Base-by-base conservation (phyloP, 805 yeast species). In the Starmerella scarabaei region DNA sequence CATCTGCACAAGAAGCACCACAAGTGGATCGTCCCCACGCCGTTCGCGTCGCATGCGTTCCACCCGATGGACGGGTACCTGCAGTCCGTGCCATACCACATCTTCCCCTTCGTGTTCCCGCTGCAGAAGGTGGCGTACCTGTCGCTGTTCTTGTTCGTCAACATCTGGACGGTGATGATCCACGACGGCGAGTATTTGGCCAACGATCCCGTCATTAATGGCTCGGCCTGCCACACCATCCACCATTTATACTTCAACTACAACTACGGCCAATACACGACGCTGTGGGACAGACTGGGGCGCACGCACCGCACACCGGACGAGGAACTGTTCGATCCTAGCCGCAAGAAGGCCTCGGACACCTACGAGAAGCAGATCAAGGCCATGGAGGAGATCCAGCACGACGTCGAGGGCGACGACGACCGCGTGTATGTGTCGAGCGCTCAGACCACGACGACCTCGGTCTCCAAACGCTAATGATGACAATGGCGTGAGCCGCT, bases 21-120 rank as follows among this genome's bases (percentile, higher is more conserved):
- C 71, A 91, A 91, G 65, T 91, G 98, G 98, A 75, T 91, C 52
- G 95, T 91, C 30, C 88, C 97, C 46, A 88, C 98, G 8, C 98
- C 98, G 33, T 91, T 80, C 64, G 98, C 98, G 0, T 83, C 94
- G 7, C 96, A 86, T 57, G 96, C 97, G 20, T 91, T 91, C 84
- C 94, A 91, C 62, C 97, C 98, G 12, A 80, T 91, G 38, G 98
- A 91, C 54, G 98, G 98, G 30, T 91, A 81, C 66, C 66, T 74
- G 44, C 98, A 91, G 67, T 80, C 93, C 28, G 58, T 91, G 49
- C 95, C 98, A 12, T 91, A 91, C 66, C 98, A 91, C 61, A 52
- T 85, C 44, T 91, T 72, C 65, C 97, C 97, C 44, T 73, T 91
- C 60, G 43, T 91, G 23, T 82, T 91, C 75, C 97, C 97, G 33